These are phyloP conservation scores for Ichthyophonus hoferi DNA, from an alignment of 208 protist species.

Conservation along the genomic window DNA sequence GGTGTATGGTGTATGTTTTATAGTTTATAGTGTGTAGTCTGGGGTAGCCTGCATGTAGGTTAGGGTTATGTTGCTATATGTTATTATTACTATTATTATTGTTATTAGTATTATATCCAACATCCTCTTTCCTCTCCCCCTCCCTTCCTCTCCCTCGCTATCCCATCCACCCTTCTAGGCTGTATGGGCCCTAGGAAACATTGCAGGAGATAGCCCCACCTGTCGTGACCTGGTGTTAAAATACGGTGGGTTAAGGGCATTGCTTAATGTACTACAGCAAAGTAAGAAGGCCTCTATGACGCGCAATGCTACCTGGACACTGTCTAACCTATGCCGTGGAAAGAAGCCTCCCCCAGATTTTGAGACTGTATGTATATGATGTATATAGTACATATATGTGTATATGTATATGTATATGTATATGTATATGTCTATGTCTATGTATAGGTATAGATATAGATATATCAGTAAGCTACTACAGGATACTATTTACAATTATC, in stretches of 20 bases:
- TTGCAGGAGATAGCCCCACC: constrained; percentile 87
- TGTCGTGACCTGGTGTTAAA: constrained; percentile 84
- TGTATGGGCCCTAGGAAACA: constrained; percentile 94
- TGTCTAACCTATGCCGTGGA: constrained; percentile 94
- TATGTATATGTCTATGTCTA: neutral
- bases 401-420: neutral
- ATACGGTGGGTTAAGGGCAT: neutral
- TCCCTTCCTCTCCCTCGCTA: neutral
- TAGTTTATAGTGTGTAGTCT: no score
- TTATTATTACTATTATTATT: no score
- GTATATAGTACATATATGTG: constrained; percentile 43
- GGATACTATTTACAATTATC: no score
- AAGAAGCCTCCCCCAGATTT: constrained; percentile 82
- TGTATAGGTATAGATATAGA: no score
- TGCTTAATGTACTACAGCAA: neutral
- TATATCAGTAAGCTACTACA: no score
- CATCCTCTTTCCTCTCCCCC: neutral
- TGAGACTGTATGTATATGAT: constrained; percentile 44
- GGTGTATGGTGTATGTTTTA: no score
- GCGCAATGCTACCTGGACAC: constrained; percentile 91
- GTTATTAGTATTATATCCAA: no score
- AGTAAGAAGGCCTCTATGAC: constrained; percentile 54
- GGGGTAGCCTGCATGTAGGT: no score
- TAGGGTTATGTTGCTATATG: no score
- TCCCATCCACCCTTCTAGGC: constrained; percentile 57